phyloP scores from a whole-genome alignment of 148 eudicot genomes.

The Cornus controversa region DNA sequence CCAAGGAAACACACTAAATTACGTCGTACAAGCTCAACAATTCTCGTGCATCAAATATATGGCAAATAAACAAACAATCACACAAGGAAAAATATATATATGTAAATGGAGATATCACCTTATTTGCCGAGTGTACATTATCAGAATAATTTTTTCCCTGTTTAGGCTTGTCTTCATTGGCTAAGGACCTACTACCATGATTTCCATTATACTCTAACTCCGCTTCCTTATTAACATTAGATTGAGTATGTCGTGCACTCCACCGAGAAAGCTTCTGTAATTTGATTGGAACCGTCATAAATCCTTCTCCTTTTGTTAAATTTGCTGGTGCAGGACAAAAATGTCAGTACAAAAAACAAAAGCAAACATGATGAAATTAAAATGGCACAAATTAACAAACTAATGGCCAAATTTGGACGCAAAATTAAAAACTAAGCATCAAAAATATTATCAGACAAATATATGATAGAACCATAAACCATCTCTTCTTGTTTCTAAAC shows the following conservation, averaged over 20 bases:
- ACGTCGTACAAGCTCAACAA: neutral
- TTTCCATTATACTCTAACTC: conserved; percentile 38
- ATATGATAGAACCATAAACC: neutral
- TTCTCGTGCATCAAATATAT: neutral
- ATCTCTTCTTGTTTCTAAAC: neutral
- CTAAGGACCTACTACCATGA: conserved; percentile 12
- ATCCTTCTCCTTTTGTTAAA: conserved; percentile 26
- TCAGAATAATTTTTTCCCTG: conserved; percentile 35
- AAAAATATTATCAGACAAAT: neutral
- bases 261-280: conserved; percentile 33
- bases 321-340: conserved; percentile 21
- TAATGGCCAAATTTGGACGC: neutral
- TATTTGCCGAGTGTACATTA: conserved; percentile 33
- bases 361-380: conserved; percentile 1
- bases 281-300: conserved; percentile 18
- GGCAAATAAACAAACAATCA: neutral
- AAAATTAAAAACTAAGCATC: neutral
- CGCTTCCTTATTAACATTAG: conserved; percentile 26
- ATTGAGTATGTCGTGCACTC: conserved; percentile 24
- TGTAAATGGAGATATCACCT: conserved; percentile 34
- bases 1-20: neutral
- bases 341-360: conserved; percentile 1
- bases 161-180: conserved; percentile 41
- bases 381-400: neutral
- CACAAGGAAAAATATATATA: neutral